Conservation (phyloP, 1,284 basidiomycete species). For the Phlebopus sp. region DNA sequence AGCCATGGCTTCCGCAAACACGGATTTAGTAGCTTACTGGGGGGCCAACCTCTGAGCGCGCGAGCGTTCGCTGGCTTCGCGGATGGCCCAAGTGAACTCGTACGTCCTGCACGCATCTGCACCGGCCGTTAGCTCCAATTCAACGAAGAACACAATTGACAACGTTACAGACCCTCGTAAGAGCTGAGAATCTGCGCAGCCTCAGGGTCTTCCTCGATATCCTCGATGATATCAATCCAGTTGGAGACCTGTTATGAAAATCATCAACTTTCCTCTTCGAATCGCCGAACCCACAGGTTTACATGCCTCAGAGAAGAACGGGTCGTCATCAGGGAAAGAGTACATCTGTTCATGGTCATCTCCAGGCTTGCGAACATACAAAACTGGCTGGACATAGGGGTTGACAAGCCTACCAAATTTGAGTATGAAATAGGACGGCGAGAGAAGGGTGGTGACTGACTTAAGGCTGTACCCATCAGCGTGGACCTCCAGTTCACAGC, state of each 20-base stretch:
- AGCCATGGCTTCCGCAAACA: too few species aligned
- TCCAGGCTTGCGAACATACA: constrained; percentile 82
- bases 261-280: not conserved
- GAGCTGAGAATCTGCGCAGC: constrained; percentile 68
- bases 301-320: constrained; percentile 79
- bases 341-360: constrained; percentile 80
- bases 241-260: constrained; percentile 56
- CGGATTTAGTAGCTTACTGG: constrained; percentile 13
- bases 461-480: constrained; percentile 85
- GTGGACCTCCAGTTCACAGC: constrained; percentile 89
- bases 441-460: constrained; percentile 36
- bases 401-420: constrained; percentile 67
- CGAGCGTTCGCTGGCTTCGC: constrained; percentile 68
- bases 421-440: constrained; percentile 9
- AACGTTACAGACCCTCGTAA: constrained; percentile 58
- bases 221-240: constrained; percentile 80
- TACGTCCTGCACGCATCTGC: constrained; percentile 85
- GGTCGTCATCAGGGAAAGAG: constrained; percentile 82
- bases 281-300: not conserved
- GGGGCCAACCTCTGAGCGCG: constrained; percentile 34
- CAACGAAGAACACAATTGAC: constrained; percentile 1
- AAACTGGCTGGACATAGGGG: constrained; percentile 80
- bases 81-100: constrained; percentile 86
- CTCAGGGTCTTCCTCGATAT: constrained; percentile 71
- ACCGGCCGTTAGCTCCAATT: constrained; percentile 16